Base-by-base conservation (phyloP, 352 stramenopile species). In the Phytophthora idaei region DNA sequence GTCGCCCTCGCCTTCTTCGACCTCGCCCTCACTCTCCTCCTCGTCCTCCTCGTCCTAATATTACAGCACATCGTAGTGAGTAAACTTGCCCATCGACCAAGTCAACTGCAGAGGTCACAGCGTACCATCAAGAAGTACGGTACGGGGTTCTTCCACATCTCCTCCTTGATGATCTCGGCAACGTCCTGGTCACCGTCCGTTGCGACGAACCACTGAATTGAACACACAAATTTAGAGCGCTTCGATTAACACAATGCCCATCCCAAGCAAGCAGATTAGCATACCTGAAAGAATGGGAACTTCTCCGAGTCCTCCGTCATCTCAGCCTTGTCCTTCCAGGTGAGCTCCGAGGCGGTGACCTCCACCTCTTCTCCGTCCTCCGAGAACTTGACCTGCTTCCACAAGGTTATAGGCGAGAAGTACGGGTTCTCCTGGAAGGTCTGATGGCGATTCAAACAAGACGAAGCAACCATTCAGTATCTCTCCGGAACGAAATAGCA, bases 141-240 rank as follows among this genome's bases (percentile, higher is more conserved):
- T 41, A 92, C 76, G 12, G 85, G 82, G 60, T 78, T 81, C 76
- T 90, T 92, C 83, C 79, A 94, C 5, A 91, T 39, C 34, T 94
- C 85, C 57, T 94, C 83, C 77, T 92, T 91, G 54, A 94, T 90
- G 49, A 87, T 77, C 70, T 94, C 82, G 8, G 83, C 80, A 10
- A 90, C 51, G 47, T 89, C 81, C 55, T 90, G 73, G 25, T 86
- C 76, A 5, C 68, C 78, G 1, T 90, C 80, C 12, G 74, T 81
- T 39, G 76, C 71, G n/a, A 65, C 55, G 51, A 92, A 78, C 81
- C 80, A 90, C 78, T 92, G 41, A 31, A 54, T 49, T 29, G 41
- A 41, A 61, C 10, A 50, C 29, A 21, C 7, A 51, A 12, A 57
- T 11, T 21, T 21, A 21, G 21, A 21, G 21, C 21, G n/a, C 7